Conservation (phyloP, 2,329 filamentous ascomycete genomes). For the Scedosporium dehoogii region DNA sequence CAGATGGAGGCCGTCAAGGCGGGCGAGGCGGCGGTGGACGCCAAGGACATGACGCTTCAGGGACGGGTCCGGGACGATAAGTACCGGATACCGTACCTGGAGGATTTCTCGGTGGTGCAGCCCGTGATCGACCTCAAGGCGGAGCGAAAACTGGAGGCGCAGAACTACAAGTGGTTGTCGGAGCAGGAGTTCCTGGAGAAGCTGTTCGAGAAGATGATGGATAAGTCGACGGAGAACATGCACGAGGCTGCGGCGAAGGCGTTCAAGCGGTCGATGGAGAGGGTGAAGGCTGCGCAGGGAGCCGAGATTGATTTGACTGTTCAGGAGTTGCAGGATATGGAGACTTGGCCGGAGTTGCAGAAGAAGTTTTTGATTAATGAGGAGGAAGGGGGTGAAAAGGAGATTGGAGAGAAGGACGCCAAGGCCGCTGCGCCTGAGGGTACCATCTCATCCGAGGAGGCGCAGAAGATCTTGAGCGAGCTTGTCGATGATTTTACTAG, state of each 20-base stretch:
- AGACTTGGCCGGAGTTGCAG: slow-evolving; percentile 21
- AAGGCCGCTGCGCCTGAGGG: slow-evolving; percentile 20
- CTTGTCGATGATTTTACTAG: slow-evolving; percentile 9
- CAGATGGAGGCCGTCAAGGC: slow-evolving; percentile 76
- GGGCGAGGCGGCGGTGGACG: slow-evolving; percentile 66
- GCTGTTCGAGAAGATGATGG: slow-evolving; percentile 21
- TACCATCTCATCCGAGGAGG: slow-evolving; percentile 12
- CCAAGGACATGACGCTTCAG: slow-evolving; percentile 64
- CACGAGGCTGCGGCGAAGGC: slow-evolving; percentile 29
- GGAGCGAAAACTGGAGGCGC: slow-evolving; percentile 36
- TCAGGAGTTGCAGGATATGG: slow-evolving; percentile 25
- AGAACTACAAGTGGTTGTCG: slow-evolving; percentile 47
- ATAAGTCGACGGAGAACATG: slow-evolving; percentile 45
- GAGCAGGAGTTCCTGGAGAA: slow-evolving; percentile 42
- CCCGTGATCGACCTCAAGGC: slow-evolving; percentile 67
- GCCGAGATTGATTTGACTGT: slow-evolving; percentile 39
- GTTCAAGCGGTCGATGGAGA: slow-evolving; percentile 30
- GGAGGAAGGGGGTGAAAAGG: slow-evolving; percentile 12
- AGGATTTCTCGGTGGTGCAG: slow-evolving; percentile 70
- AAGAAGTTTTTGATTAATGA: slow-evolving; percentile 13
- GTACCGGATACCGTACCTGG: slow-evolving; percentile 64
- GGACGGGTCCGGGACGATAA: slow-evolving; percentile 62
- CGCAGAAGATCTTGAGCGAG: slow-evolving; percentile 10
- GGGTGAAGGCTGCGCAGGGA: slow-evolving; percentile 30
- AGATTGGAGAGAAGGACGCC: slow-evolving; percentile 21